Evolutionary conservation across 805 yeast species (phyloP), one percentile per base, ranked within the genome.

Genomic region (Candida quercuum): DNA sequence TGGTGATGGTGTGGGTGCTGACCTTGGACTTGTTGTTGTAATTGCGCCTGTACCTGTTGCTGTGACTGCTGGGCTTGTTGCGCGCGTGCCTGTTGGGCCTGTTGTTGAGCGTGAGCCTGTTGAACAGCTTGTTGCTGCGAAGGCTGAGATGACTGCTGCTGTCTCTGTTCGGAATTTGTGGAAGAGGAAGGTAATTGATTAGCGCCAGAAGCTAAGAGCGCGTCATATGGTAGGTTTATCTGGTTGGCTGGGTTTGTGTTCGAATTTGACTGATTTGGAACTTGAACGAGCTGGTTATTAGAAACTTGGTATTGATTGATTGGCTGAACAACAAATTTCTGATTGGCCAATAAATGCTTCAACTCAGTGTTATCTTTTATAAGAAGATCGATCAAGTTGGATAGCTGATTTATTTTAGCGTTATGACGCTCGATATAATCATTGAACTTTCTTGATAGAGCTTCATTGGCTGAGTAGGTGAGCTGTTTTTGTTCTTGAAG

Each of bases 241-340:
- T 41, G 16, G 30, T 28, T 15, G 17, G 25, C 14, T 15, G 32
- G 27, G 17, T 38, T 17, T 21, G 41, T 57, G 59, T 48, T n/a
- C 49, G 57, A 49, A 58, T 52, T 35, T 53, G 51, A 45, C 53
- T 52, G 46, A 50, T 61, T 29, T 5, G 23, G 31, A 17, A 17
- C 31, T 25, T 31, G 36, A 7, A 34, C 35, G 10, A 42, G 17
- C 28, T 39, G 43, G 30, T 32, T 37, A 15, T 37, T 37, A 21
- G 42, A 25, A 6, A 40, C 19, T 25, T 60, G 66, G 28, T 56
- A 46, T 27, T 59, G 65, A 34, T 49, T 51, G 40, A 57, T 64
- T 3, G 61, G 60, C 13, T 55, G 54, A n/a, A 36, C 38, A 5
- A 50, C 41, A 24, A 49, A 52, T 36, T 51, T 48, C 32, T 52